Base-by-base conservation (phyloP, 208 protist species). In the Trypanosoma brucei region DNA sequence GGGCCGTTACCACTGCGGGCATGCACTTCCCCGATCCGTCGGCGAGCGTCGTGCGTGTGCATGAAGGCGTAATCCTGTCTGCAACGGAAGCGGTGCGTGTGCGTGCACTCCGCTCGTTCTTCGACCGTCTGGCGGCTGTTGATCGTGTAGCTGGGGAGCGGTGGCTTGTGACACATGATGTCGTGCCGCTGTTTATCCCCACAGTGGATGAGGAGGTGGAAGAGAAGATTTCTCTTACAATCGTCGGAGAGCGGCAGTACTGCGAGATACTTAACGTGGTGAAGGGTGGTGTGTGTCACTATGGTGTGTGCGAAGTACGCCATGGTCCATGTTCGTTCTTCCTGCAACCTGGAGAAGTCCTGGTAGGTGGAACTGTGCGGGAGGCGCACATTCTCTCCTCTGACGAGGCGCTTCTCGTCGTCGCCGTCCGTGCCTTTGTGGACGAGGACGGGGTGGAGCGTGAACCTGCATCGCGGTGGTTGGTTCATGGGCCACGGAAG, bases 401-500 rank as follows among this genome's bases (percentile, higher is more conserved):
- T 22, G 56, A 86, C 49, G 78, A 92, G 62, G 88, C 81, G 31
- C 74, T 94, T 31, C 70, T 96, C 45, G 65, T 96, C 13, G 62
- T 72, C 37, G 79, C 80, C 34, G 54, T 71, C 33, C 70, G 73
- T 56, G 55, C 68, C 36, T 86, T 78, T 40, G 64, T 35, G 33
- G 82, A 87, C 22, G 76, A 59, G 34, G 55, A 59, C 13, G 51
- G 52, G 2, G 53, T 49, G 42, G 31, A 6, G 59, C 66, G 58
- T 3, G 46, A 67, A 45, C 53, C 88, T 42, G 91, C 93, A 51
- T 78, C 96, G 59, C 86, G 91, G 53, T 99, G 97, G 96, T 93
- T 98, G 60, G 88, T 98, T 55, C 60, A 68, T 44, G 97, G 97
- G 33, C 97, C 97, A 49, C 69, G 71, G 44, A 76, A 83, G 35